Evolutionary conservation across 805 yeast species (phyloP), one percentile per base, ranked within the genome.

Genomic region (Candida quercuum): DNA sequence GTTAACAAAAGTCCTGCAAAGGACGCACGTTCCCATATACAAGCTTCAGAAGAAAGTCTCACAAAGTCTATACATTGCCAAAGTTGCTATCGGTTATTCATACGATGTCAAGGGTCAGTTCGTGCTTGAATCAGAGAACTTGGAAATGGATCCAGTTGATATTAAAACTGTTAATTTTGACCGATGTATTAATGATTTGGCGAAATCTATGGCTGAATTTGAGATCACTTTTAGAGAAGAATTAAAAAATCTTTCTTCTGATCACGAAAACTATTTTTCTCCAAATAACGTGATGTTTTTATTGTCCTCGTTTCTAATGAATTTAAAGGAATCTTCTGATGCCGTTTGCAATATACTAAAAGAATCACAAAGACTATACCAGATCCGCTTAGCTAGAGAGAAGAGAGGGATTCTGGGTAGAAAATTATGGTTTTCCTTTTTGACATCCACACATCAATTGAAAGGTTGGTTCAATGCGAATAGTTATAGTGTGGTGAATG

Each of bases 281-380:
- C 76, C 77, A 10, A 61, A 69, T 36, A 77, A 72, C 40, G 74
- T 72, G 45, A 63, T 69, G 58, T 73, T 73, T 42, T 46, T 73
- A 13, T 38, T 73, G 4, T 70, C 78, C 1, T 70, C 76, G 0
- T 73, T 72, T 47, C 39, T 73, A 18, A 61, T 72, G 56, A 73
- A 73, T 45, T 56, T 69, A 32, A 64, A 71, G 43, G 69, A 69
- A 41, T 52, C 60, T 18, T 55, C 69, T 0, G 54, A 59, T 29
- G 41, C 57, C 1, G 50, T 63, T 4, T 48, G 61, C 6, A 44
- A 48, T 9, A 42, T 70, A 21, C 49, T 67, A 42, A 57, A 54
- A 10, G 59, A 58, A 24, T 41, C 60, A 1, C 48, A 61, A 8
- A 42, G 38, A 5, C 48, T 72, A 6, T 46, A 60, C 30, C 46